Percentiles rank a stretch among this genome's conserved stretches.
Evolutionary conservation across 2,329 filamentous ascomycete species (phyloP).

Genomic region (Sodiomyces alkalinus): DNA sequence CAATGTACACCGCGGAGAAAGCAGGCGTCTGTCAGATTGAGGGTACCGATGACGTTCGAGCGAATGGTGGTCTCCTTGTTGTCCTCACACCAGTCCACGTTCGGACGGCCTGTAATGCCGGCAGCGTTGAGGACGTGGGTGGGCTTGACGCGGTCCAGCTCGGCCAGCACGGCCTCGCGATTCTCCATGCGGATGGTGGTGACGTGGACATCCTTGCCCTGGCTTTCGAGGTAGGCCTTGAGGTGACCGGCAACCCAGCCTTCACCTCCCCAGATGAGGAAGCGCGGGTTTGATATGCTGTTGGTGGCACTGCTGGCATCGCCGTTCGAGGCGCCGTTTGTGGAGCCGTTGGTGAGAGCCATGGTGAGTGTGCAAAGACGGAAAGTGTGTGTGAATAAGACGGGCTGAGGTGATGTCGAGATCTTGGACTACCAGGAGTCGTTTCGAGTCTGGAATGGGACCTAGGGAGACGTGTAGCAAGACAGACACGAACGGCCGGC

Average conservation of each 20-base stretch:
- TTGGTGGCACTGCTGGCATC: constrained; percentile 13
- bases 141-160: constrained; percentile 43
- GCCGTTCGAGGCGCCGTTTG: constrained; percentile 15
- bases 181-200: constrained; percentile 53
- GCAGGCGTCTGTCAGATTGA: constrained; percentile 49
- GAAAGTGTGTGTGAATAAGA: neutral
- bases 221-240: constrained; percentile 37
- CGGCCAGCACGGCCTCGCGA: constrained; percentile 36
- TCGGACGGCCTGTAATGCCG: constrained; percentile 50
- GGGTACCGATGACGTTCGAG: constrained; percentile 50
- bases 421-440: too few species aligned
- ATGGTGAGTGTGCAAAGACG: neutral
- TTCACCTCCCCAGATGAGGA: constrained; percentile 49
- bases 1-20: constrained; percentile 42
- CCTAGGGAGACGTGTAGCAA: too few species aligned
- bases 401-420: neutral
- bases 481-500: too few species aligned
- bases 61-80: constrained; percentile 52
- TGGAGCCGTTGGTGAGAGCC: constrained; percentile 2
- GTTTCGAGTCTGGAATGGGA: too few species aligned
- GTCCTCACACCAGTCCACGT: constrained; percentile 59
- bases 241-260: constrained; percentile 51
- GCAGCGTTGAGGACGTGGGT: constrained; percentile 54
- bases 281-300: too few species aligned
- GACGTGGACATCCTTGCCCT: constrained; percentile 44